These are phyloP conservation scores for Porogramme epimiltina DNA, from an alignment of 1,284 basidiomycete species.

Conservation along the genomic window DNA sequence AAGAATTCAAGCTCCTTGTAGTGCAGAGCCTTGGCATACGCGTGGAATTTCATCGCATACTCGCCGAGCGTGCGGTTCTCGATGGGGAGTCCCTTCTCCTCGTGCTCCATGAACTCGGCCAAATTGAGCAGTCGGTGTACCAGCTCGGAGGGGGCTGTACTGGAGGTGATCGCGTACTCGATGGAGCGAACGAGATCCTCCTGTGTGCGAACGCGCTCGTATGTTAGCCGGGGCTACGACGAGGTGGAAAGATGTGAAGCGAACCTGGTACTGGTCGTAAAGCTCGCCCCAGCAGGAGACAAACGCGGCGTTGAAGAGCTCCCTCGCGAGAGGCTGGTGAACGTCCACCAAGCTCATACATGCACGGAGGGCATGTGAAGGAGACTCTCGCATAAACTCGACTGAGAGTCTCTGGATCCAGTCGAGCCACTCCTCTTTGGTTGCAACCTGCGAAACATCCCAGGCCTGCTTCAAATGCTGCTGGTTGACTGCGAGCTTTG, in stretches of 20 bases:
- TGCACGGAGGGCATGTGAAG: conserved; percentile 94
- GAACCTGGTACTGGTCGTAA: conserved; percentile 93
- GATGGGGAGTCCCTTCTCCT: conserved; percentile 95
- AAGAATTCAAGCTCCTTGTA: conserved; percentile 99
- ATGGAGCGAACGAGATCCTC: conserved; percentile 93
- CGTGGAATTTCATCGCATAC: conserved; percentile 92
- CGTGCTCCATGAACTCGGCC: conserved; percentile 99
- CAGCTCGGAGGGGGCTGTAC: conserved; percentile 84
- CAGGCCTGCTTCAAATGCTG: conserved; percentile 97
- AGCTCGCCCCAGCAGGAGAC: conserved; percentile 97
- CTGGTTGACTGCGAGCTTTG: conserved; percentile 95
- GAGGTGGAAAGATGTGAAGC: background rate
- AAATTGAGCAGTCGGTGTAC: conserved; percentile 94
- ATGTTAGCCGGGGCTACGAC: background rate
- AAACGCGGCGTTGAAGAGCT: conserved; percentile 98
- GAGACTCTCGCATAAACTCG: conserved; percentile 98
- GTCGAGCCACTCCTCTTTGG: conserved; percentile 91
- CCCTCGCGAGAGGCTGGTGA: conserved; percentile 89
- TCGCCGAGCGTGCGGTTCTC: conserved; percentile 93
- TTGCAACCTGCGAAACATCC: conserved; percentile 84
- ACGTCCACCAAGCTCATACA: conserved; percentile 94
- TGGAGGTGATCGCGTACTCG: conserved; percentile 84
- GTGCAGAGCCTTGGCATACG: conserved; percentile 97
- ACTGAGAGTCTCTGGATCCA: conserved; percentile 96
- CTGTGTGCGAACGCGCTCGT: conserved; percentile 52